Conservation (phyloP, 805 yeast species). For the Metschnikowia santaceciliae region DNA sequence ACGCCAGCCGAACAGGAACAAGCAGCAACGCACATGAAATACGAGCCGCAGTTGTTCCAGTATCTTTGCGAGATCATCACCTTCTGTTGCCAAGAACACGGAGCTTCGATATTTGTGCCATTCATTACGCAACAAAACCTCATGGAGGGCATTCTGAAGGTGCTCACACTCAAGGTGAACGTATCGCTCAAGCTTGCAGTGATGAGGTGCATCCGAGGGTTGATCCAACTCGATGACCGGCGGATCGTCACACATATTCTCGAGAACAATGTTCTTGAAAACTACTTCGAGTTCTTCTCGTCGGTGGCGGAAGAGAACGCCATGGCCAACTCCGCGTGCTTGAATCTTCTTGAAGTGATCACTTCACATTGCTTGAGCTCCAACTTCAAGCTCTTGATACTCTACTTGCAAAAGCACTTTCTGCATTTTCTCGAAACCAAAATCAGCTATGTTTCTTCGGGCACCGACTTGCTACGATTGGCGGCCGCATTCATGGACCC, state of each 20-base stretch:
- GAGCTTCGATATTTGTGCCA: slow-evolving; percentile 49
- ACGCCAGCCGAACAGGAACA: not conserved
- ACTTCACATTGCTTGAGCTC: slow-evolving; percentile 22
- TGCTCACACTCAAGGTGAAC: slow-evolving; percentile 42
- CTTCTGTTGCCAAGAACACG: slow-evolving; percentile 67
- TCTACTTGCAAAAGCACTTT: slow-evolving; percentile 29
- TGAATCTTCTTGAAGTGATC: slow-evolving; percentile 58
- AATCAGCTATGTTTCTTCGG: slow-evolving; percentile 28
- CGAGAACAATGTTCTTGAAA: slow-evolving; percentile 47
- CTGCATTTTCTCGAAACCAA: slow-evolving; percentile 20
- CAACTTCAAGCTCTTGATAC: slow-evolving; percentile 28
- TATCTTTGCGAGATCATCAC: slow-evolving; percentile 67
- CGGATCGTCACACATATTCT: slow-evolving; percentile 55
- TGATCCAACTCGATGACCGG: slow-evolving; percentile 60
- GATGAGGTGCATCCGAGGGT: slow-evolving; percentile 61
- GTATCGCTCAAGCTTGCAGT: slow-evolving; percentile 62
- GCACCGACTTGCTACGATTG: slow-evolving; percentile 13
- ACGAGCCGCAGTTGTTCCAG: slow-evolving; percentile 46
- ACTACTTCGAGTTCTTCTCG: slow-evolving; percentile 47
- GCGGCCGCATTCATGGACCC: slow-evolving; percentile 7
- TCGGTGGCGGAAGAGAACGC: slow-evolving; percentile 51
- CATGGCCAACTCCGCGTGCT: slow-evolving; percentile 68
- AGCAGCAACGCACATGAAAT: slow-evolving; percentile 8
- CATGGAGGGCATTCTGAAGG: slow-evolving; percentile 48
- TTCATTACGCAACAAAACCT: slow-evolving; percentile 62